Base-by-base conservation (phyloP, 1,284 basidiomycete genomes). In the Puccinia polysora region DNA sequence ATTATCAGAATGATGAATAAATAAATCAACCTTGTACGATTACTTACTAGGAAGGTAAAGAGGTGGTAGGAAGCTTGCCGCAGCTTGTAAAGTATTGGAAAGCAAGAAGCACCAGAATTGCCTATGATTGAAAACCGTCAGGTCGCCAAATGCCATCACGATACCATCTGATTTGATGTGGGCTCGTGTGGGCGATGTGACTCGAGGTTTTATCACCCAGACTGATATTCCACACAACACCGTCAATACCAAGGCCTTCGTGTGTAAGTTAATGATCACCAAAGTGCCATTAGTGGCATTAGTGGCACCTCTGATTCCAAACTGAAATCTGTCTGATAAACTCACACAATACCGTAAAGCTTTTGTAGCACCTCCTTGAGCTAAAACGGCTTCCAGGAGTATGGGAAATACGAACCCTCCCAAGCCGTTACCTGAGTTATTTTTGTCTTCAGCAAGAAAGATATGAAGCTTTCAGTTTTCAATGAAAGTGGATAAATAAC, bases 11-110 rank as follows among this genome's bases (percentile, higher is more conserved):
- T 7, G 32, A 6, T 1, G 34, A 49, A 8, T 20, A 5, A 12
- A 38, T 7, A 23, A 23, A 7, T 20, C 2, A n/a, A n/a, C n/a
- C n/a, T n/a, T n/a, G n/a, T n/a, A n/a, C n/a, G n/a, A n/a, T n/a
- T 20, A 58, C 60, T 64, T 65, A 72, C 70, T 36, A 5, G 70
- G 70, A 65, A 72, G 70, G 49, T 72, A 72, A 5, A 72, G 70
- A 5, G n/a, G 47, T 12, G 70, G 70, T 25, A 72, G 59, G 34
- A 64, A 72, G 53, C 40, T 55, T 12, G 60, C 59, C 38, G 65
- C 47, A 30, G 70, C 58, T 50, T 72, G 70, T 18, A 65, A 30
- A 2, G 52, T 65, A 52, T 72, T 72, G n/a, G 50, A 53, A 20
- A 64, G 25, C n/a, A 72, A 20, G 34, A 72, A 72, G 25, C 28